Evolutionary conservation across 805 yeast species (phyloP), one percentile per base, ranked within the genome.

Genomic region (Hanseniaspora meyeri): DNA sequence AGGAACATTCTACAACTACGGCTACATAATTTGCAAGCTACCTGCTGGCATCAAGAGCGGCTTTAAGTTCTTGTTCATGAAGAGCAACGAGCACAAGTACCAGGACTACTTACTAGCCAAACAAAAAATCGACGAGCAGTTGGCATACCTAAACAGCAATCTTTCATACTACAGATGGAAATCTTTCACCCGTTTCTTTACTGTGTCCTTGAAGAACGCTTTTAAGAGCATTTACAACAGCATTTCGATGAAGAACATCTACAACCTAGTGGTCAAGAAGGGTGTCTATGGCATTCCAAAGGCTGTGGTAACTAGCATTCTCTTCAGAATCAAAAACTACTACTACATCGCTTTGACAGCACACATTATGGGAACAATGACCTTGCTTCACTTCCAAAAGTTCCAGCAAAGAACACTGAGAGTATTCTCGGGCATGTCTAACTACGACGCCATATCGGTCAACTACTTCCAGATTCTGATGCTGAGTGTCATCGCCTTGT

Each of bases 161-260:
- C n/a, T 52, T 11, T 14, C 36, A 17, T 52, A 52, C 24, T 52
- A 52, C 39, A 52, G 56, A 46, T 52, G 56, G 56, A 45, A 45
- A 14, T 27, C 24, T 1, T 16, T 52, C 1, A 19, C 39, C 9
- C 32, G 38, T 19, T 52, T 52, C 14, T 45, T 52, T 17, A 52
- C n/a, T 8, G n/a, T n/a, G 14, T 38, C 45, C 32, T n/a, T 52
- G 4, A 36, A 20, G 7, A 43, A 36, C 8, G 31, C 14, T 2
- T 29, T 52, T 4, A 45, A 45, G 14, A 16, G 45, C 4, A 3
- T 45, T 7, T 38, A 45, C 29, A 14, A 17, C 7, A 27, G 14
- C 3, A 27, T 52, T 16, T 32, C 39, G 9, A 32, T 48, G 4
- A 52, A 37, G 19, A 36, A 34, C 4, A 8, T 52, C 6, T 24